Base-by-base conservation (phyloP, 257 asterid species). In the Pogostemon cablin region DNA sequence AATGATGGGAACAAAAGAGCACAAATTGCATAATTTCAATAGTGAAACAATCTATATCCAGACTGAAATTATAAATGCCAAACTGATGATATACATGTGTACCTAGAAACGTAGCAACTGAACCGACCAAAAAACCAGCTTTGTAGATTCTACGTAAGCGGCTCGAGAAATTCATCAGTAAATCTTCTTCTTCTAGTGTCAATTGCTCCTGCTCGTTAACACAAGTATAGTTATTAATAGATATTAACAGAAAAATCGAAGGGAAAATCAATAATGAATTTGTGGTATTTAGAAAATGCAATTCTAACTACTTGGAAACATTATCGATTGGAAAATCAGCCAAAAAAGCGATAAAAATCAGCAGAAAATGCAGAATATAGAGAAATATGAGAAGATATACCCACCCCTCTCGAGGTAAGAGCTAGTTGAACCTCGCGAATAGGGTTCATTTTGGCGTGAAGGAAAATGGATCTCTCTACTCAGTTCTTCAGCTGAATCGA, bases 51-150 rank as follows among this genome's bases (percentile, higher is more conserved):
- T 53, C 20, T 66, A 62, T 52, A 15, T 9, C 25, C 25, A 20
- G 9, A 12, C 43, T 3, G 4, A 40, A 0, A 20, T 20, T 20
- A 20, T 20, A 20, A 20, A 20, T 20, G 25, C 25, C 25, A 20
- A 20, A 20, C 25, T 20, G 25, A 20, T 20, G 25, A 20, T 20
- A 20, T 20, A 20, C 25, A 20, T 20, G 25, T 20, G 25, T 80
- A 92, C 98, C 97, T 66, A 88, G 80, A 90, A 87, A 90, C 60
- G 88, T 40, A 59, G 78, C 72, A 12, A 68, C 1, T 7, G 87
- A 69, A 69, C 81, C 86, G 15, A 77, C 84, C 57, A 60, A 25
- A 6, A 69, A 68, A 61, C 90, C 93, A 72, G 78, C n/a, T 20
- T 20, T 1, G 25, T 20, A 20, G 25, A 20, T 20, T 20, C n/a